Evolutionary conservation across 257 asterid species (phyloP), one percentile per base, ranked within the genome.

Genomic region (Anisodus tanguticus): DNA sequence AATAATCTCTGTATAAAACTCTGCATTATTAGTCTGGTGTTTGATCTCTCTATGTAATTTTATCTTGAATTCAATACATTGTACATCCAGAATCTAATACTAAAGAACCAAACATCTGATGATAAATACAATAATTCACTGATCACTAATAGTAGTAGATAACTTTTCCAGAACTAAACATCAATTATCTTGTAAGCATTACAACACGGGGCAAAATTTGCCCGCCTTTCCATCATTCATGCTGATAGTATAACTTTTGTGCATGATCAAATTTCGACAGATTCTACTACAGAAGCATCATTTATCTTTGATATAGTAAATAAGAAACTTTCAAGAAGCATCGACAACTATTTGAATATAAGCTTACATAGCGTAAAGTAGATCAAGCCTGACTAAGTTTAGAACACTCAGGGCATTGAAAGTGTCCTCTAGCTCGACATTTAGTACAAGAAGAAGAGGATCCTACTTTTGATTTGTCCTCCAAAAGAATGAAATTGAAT

Each of bases 371-470:
- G 9, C 9, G 55, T 43, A 43, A n/a, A 82, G 54, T 47, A 16
- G 41, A 59, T 87, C 72, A 82, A 35, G 70, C 9, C 59, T 83
- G 69, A 66, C 82, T 67, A 60, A 70, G 80, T 15, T 88, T 83
- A 10, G 93, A 87, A 88, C 98, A 95, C 70, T 85, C 89, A 0
- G 97, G 94, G 85, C 98, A 95, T 10, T 88, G 35, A 85, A 95
- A 95, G 82, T 87, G 91, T 19, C 98, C 98, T 79, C 83, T 91
- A 2, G 91, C 94, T 82, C 88, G 66, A 85, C 98, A 95, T 69
- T 88, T 86, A 13, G 11, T 53, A 85, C 98, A 94, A 19, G 91
- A 60, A 19, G 90, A 53, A 58, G 85, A 84, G 37, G 88, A 86
- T 54, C 51, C 10, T 8, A 82, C 22, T 81, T 81, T 91, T 1